Conservation (phyloP, 202 grass and related monocot genomes). For the Musa balbisiana region DNA sequence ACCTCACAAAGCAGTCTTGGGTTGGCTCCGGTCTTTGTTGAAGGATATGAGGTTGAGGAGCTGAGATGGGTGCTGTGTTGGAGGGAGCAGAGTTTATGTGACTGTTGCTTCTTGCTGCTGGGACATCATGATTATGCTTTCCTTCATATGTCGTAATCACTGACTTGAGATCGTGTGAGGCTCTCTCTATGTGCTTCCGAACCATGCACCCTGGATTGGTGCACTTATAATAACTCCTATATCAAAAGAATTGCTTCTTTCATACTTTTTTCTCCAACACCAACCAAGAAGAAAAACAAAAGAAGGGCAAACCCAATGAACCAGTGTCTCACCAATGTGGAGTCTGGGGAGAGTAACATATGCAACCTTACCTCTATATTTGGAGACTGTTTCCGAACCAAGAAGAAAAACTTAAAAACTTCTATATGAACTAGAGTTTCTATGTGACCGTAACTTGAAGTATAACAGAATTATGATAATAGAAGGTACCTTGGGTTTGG, state of each 20-base stretch:
- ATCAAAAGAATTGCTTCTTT: constrained; percentile 12
- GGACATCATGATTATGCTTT: constrained; percentile 94
- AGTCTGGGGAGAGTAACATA: too few species aligned
- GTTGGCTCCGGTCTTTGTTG: constrained; percentile 25
- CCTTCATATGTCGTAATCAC: constrained; percentile 93
- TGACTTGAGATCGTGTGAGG: constrained; percentile 91
- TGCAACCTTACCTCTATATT: too few species aligned
- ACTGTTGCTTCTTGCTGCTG: constrained; percentile 67
- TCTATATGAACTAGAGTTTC: constrained; percentile 6
- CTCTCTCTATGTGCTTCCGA: constrained; percentile 92
- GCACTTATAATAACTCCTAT: constrained; percentile 99
- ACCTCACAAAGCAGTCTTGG: constrained; percentile 23
- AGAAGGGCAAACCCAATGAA: background rate
- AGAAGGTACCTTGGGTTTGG: constrained; percentile 73
- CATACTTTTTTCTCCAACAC: background rate
- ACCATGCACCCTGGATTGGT: constrained; percentile 72
- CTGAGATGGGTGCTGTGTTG: background rate
- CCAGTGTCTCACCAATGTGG: too few species aligned
- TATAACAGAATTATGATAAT: background rate
- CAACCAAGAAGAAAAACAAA: background rate
- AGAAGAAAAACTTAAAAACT: too few species aligned
- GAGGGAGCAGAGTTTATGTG: constrained; percentile 18
- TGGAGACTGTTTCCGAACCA: too few species aligned
- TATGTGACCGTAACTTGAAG: background rate
- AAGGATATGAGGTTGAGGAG: constrained; percentile 19